Conservation (phyloP, 2,329 filamentous ascomycete genomes). For the Didymella arachidicola region DNA sequence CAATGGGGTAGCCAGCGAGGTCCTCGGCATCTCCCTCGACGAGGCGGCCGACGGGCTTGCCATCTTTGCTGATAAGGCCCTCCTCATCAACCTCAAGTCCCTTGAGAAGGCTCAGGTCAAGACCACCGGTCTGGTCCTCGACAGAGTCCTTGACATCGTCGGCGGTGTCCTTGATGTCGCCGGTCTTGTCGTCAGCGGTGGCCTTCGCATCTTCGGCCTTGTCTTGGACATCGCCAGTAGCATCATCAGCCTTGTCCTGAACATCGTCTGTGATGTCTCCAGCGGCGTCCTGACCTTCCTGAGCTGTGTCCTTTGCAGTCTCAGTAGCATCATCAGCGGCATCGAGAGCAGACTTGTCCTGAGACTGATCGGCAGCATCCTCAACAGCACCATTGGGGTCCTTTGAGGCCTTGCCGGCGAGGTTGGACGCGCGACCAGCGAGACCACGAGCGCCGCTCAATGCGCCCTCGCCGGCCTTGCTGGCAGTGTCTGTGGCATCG, state of each 20-base stretch:
- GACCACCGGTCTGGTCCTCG: conserved; percentile 42
- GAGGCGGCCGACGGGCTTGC: conserved; percentile 58
- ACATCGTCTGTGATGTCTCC: conserved; percentile 44
- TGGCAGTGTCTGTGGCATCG: conserved; percentile 46
- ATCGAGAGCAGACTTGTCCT: conserved; percentile 46
- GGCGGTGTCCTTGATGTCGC: conserved; percentile 46
- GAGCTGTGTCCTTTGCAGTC: conserved; percentile 43
- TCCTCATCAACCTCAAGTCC: conserved; percentile 63
- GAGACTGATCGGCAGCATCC: conserved; percentile 47
- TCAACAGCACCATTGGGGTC: conserved; percentile 50
- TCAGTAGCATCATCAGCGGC: conserved; percentile 43
- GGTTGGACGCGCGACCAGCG: conserved; percentile 56
- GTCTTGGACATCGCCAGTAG: conserved; percentile 51
- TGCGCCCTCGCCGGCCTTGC: conserved; percentile 50
- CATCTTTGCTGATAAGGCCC: conserved; percentile 60
- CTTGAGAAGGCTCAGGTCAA: conserved; percentile 58
- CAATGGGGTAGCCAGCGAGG: conserved; percentile 60
- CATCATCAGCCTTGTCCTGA: conserved; percentile 47
- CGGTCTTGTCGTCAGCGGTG: conserved; percentile 47
- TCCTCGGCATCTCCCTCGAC: conserved; percentile 62
- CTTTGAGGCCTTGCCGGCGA: conserved; percentile 54
- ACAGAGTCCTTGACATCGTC: conserved; percentile 40
- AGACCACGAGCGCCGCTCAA: conserved; percentile 56
- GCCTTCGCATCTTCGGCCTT: conserved; percentile 32
- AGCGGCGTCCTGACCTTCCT: conserved; percentile 46